Conservation (phyloP, 306 rosid species). For the Erythrophleum fordii region DNA sequence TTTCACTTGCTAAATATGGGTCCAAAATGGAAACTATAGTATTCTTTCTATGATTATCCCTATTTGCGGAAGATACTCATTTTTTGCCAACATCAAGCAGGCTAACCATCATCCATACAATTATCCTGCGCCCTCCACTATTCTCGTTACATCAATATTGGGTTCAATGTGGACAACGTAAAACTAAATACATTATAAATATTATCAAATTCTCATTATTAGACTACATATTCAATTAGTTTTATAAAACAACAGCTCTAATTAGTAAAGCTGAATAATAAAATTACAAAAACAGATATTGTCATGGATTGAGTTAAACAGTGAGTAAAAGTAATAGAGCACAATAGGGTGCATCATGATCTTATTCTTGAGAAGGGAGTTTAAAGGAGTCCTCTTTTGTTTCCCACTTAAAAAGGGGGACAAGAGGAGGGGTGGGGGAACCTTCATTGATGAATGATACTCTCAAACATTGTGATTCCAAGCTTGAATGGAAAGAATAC, state of each 20-base stretch:
- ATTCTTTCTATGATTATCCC: no score
- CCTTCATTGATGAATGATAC: slow-evolving; percentile 43
- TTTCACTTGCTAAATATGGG: no score
- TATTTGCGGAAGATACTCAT: no score
- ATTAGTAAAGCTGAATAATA: background rate
- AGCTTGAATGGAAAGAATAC: slow-evolving; percentile 42
- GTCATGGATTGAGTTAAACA: slow-evolving; percentile 39
- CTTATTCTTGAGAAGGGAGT: slow-evolving; percentile 36
- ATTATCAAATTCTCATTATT: no score
- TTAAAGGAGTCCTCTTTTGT: slow-evolving; percentile 55
- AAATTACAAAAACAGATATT: background rate
- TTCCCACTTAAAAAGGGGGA: slow-evolving; percentile 49
- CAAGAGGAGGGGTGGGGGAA: slow-evolving; percentile 35
- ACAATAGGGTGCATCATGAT: slow-evolving; percentile 34
- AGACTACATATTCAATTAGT: background rate
- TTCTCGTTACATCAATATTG: no score
- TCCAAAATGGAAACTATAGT: no score
- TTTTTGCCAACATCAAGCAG: no score
- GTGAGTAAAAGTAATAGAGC: slow-evolving; percentile 34
- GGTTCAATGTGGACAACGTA: no score
- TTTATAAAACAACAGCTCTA: background rate
- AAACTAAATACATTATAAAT: no score
- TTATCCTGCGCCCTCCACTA: no score
- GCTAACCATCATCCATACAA: no score
- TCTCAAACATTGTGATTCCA: slow-evolving; percentile 45